Base-by-base conservation (phyloP, 2,329 filamentous ascomycete species). In the Sclerotinia borealis region DNA sequence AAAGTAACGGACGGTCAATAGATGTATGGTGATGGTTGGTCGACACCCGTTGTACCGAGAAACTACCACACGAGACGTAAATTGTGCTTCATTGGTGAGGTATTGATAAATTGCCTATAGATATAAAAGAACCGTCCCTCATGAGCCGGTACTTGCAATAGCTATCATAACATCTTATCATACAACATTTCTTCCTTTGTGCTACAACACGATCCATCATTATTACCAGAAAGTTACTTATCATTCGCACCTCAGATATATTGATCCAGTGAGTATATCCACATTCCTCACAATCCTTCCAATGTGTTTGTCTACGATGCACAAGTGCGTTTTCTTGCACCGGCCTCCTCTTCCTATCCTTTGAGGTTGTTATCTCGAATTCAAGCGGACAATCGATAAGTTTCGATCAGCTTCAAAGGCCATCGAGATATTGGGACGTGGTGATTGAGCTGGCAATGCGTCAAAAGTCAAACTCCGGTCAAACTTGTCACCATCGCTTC, bases 11-110 rank as follows among this genome's bases (percentile, higher is more conserved):
- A 61, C 68, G 67, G 68, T 69, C 19, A 41, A 39, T 22, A 25
- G 37, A 45, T 63, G 52, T 59, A 69, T 66, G 71, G 59, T 70
- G 68, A 67, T 69, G 67, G 63, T 71, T 69, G 67, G 71, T 65
- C 51, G 27, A 39, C 45, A 45, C 45, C 37, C 39, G 29, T 43
- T 37, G 39, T 27, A 34, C 48, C 22, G 25, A 54, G 36, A 36
- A 49, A 63, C 15, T n/a, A 41, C 60, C 36, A 55, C 31, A 48
- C 41, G 22, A 56, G 51, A 55, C 31, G n/a, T 61, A 25, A 39
- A 55, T 56, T 47, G 39, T 25, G 45, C 13, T 56, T 56, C 31
- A 48, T 39, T 34, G 15, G 27, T 25, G 45, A 62, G 60, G 13
- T 29, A 56, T 56, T 52, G 48, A 39, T 31, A 62, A 8, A 19